Percentiles rank a stretch among this genome's conserved stretches.
phyloP scores from a whole-genome alignment of 768 basidiomycete species.

The Paxillus involutus region DNA sequence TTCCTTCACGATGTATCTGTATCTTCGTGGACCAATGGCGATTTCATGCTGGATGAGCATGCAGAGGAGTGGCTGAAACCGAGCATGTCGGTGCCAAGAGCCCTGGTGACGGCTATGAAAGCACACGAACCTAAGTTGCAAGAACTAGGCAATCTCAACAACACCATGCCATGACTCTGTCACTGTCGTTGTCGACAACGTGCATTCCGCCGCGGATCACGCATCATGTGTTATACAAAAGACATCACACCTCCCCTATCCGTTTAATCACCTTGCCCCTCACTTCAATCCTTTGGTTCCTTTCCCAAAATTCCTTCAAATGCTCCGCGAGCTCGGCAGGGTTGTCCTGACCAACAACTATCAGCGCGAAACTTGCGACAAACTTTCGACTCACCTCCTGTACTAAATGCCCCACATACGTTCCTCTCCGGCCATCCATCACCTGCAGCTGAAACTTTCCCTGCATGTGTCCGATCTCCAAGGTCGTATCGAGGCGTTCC shows the following conservation, averaged over 20 bases:
- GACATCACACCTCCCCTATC: slow-evolving; percentile 46
- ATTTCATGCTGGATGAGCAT: no score
- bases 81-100: no score
- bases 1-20: no score
- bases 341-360: slow-evolving; percentile 63
- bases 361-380: neutral
- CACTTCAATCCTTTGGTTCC: slow-evolving; percentile 76
- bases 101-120: no score
- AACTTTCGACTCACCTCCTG: slow-evolving; percentile 68
- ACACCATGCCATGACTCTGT: no score
- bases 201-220: no score
- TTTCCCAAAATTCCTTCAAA: slow-evolving; percentile 85
- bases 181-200: no score
- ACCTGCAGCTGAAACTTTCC: slow-evolving; percentile 95
- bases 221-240: no score
- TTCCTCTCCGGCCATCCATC: slow-evolving; percentile 49
- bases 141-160: no score
- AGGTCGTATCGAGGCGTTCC: slow-evolving; percentile 86
- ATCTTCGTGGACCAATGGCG: no score
- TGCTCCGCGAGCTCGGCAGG: slow-evolving; percentile 79
- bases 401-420: slow-evolving; percentile 81
- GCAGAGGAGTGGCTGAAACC: no score
- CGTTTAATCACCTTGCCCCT: slow-evolving; percentile 50
- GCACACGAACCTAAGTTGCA: no score
- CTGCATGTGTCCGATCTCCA: slow-evolving; percentile 98